Evolutionary conservation across 179 eudicot species (phyloP).

Genomic region (Silene coronaria): DNA sequence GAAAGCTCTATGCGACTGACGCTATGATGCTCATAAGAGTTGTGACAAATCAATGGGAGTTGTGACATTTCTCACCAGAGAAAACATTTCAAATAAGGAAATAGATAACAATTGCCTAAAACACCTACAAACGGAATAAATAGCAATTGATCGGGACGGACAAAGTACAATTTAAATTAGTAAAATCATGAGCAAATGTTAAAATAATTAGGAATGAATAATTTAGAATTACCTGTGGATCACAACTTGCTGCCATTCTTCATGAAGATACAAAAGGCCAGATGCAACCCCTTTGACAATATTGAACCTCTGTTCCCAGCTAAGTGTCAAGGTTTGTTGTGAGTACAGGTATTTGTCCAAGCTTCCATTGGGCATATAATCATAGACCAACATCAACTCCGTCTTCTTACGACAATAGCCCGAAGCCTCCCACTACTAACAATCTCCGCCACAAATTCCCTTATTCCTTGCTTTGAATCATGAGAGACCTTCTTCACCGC

Average conservation of each 20-base stretch:
- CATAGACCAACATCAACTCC: conserved; percentile 14
- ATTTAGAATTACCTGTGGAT: conserved; percentile 6
- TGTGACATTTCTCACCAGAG: no score
- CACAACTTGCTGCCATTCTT: conserved; percentile 21
- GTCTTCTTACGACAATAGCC: conserved; percentile 20
- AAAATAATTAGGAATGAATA: background rate
- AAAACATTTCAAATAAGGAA: no score
- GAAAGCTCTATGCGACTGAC: no score
- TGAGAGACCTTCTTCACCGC: conserved; percentile 22
- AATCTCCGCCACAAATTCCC: conserved; percentile 24
- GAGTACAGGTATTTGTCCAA: conserved; percentile 14
- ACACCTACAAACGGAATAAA: no score
- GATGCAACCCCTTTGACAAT: conserved; percentile 19
- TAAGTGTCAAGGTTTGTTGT: conserved; percentile 2
- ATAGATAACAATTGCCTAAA: no score
- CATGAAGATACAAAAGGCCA: conserved; percentile 16
- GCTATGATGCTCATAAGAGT: no score
- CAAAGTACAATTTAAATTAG: no score
- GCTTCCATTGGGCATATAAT: conserved; percentile 19
- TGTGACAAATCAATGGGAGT: no score
- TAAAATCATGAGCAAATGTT: background rate
- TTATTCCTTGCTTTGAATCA: conserved; percentile 22
- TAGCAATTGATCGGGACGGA: no score
- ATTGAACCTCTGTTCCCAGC: conserved; percentile 19
- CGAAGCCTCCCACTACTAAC: conserved; percentile 17